These are phyloP conservation scores for Perilla frutescens DNA, from an alignment of 257 asterid species.

Conservation along the genomic window DNA sequence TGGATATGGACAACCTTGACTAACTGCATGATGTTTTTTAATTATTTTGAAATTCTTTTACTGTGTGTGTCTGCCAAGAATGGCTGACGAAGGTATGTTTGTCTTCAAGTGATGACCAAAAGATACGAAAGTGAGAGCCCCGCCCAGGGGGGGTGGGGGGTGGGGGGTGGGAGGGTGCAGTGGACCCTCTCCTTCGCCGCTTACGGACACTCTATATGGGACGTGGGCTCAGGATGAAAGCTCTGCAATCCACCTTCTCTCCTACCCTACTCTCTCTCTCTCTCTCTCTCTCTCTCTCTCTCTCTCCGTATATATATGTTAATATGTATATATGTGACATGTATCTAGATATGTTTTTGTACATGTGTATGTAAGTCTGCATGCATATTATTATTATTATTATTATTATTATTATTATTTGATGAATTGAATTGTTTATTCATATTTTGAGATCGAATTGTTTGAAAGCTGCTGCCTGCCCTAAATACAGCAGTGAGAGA, in stretches of 20 bases:
- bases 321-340: background rate
- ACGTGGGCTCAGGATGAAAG: slow-evolving; percentile 51
- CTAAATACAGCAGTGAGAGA: slow-evolving; percentile 10
- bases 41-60: slow-evolving; percentile 48
- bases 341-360: background rate
- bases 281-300: slow-evolving; percentile 17
- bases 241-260: slow-evolving; percentile 45
- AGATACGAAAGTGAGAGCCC: slow-evolving; percentile 51
- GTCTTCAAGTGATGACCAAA: slow-evolving; percentile 50
- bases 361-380: slow-evolving; percentile 8
- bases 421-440: background rate
- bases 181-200: slow-evolving; percentile 63
- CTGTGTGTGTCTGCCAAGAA: slow-evolving; percentile 47
- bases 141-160: background rate
- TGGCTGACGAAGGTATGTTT: slow-evolving; percentile 59
- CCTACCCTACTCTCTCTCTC: slow-evolving; percentile 27
- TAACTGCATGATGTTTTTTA: background rate
- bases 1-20: slow-evolving; percentile 44
- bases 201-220: slow-evolving; percentile 58
- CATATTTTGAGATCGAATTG: background rate
- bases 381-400: background rate
- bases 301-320: background rate
- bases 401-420: background rate
- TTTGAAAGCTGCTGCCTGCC: background rate
- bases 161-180: slow-evolving; percentile 6